phyloP scores from a whole-genome alignment of 352 stramenopile species.

The Phytophthora vignae region DNA sequence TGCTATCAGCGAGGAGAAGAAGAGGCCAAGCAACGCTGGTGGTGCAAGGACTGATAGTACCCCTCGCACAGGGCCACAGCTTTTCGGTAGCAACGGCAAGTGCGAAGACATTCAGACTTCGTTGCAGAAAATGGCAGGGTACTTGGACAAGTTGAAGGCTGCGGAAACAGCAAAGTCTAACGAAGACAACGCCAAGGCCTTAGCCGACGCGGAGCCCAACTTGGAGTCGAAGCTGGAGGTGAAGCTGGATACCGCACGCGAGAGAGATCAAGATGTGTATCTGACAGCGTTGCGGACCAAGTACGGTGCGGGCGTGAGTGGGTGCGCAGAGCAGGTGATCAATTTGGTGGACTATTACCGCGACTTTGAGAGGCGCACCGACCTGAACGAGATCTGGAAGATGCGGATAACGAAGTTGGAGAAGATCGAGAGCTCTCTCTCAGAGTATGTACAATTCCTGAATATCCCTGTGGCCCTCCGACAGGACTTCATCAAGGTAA shows the following conservation, averaged over 20 bases:
- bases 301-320: constrained; percentile 64
- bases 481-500: constrained; percentile 68
- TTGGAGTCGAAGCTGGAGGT: constrained; percentile 8
- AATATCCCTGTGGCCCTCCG: constrained; percentile 63
- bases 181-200: neutral
- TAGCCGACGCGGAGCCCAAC: neutral
- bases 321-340: constrained; percentile 81
- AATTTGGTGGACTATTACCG: constrained; percentile 87
- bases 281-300: constrained; percentile 59
- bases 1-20: neutral
- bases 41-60: neutral
- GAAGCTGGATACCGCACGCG: neutral
- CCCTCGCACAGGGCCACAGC: constrained; percentile 7
- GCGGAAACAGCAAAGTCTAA: constrained; percentile 4
- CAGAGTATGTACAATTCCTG: constrained; percentile 71
- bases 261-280: constrained; percentile 13
- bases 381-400: constrained; percentile 79
- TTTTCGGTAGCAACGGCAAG: constrained; percentile 52
- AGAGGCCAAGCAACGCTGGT: neutral
- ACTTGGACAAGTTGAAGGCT: constrained; percentile 31
- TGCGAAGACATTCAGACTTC: constrained; percentile 65
- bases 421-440: constrained; percentile 80
- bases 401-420: constrained; percentile 67
- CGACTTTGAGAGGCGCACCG: constrained; percentile 76
- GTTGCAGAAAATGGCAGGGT: constrained; percentile 40